Evolutionary conservation across 768 basidiomycete species (phyloP), one percentile per base, ranked within the genome.

Genomic region (Cyathus striatus): DNA sequence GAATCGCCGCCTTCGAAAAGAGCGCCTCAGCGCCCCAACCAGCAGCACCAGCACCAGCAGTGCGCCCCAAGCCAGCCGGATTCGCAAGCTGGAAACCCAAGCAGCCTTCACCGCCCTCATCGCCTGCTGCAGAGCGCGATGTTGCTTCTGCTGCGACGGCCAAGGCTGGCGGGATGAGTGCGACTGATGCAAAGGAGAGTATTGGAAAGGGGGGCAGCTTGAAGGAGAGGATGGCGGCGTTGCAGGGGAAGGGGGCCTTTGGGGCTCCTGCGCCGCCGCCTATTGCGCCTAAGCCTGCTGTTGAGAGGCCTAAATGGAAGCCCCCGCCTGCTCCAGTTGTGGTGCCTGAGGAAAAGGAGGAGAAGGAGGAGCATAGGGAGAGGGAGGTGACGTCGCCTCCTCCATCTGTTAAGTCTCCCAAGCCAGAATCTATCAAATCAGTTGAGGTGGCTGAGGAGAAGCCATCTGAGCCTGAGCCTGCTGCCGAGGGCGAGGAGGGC

Each of bases 151-250:
- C 44, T 3, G 32, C 44, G 21, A 44, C 68, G 51, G n/a, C n/a
- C n/a, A 59, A 50, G 39, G 48, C 54, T 0, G 66, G 67, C 3
- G 75, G 77, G 0, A 86, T 90, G 86, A 84, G 80, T 18, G 89
- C 89, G 4, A 78, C 79, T 22, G 94, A 97, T 68, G 93, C 93
- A 17, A 83, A 86, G 60, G 86, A 84, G 54, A 86, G 85, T 54
- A 94, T 95, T 62, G 77, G 76, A 4, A 80, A 80, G 43, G 85
- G 78, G 2, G 85, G 79, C 4, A 90, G 88, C 44, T 64, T 98
- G 51, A 93, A 84, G 66, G 95, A 96, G 46, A 80, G 95, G 26
- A 96, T 98, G 92, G 92, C 92, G 23, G 91, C 92, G 2, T 66
- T 97, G 26, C 88, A 92, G 59, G 90, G 87, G 6, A 81, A 75